Evolutionary conservation across 2,329 filamentous ascomycete genomes (phyloP).

Genomic region (Aspergillus aculeatus): DNA sequence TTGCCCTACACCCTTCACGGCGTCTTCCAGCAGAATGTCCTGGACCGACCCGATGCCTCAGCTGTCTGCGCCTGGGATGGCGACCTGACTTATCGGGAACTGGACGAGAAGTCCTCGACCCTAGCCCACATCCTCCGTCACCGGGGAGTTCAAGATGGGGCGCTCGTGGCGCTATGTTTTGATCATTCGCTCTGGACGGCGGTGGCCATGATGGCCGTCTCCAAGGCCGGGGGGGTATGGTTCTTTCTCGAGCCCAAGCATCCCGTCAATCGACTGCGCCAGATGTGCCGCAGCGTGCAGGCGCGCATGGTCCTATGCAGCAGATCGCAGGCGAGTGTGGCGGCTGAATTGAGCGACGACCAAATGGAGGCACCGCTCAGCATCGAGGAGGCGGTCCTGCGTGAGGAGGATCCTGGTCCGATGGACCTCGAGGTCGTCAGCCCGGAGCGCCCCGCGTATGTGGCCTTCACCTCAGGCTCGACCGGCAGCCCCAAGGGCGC

Average conservation of each 20-base stretch:
- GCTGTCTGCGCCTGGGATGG: constrained; percentile 12
- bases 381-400: too few relatives aligned
- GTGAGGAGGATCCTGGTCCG: too few relatives aligned
- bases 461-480: constrained; percentile 6
- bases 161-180: constrained; percentile 6
- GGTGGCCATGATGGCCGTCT: constrained; percentile 5
- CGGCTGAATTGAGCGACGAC: too few relatives aligned
- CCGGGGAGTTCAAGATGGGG: not conserved
- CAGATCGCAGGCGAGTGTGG: too few relatives aligned
- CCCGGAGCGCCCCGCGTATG: not conserved
- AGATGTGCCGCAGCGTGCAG: too few relatives aligned
- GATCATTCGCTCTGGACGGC: constrained; percentile 9
- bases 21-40: not conserved
- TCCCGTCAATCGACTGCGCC: too few relatives aligned
- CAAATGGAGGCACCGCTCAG: too few relatives aligned
- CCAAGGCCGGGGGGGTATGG: constrained; percentile 5
- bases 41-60: not conserved
- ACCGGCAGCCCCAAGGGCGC: constrained; percentile 7
- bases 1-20: constrained; percentile 5
- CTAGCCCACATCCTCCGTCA: not conserved
- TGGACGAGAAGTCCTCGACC: not conserved
- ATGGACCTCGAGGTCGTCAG: not conserved
- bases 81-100: not conserved
- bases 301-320: too few relatives aligned
- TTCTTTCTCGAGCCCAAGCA: too few relatives aligned